These are phyloP conservation scores for Thelonectria discophora DNA, from an alignment of 2,329 filamentous ascomycete genomes.

Conservation along the genomic window DNA sequence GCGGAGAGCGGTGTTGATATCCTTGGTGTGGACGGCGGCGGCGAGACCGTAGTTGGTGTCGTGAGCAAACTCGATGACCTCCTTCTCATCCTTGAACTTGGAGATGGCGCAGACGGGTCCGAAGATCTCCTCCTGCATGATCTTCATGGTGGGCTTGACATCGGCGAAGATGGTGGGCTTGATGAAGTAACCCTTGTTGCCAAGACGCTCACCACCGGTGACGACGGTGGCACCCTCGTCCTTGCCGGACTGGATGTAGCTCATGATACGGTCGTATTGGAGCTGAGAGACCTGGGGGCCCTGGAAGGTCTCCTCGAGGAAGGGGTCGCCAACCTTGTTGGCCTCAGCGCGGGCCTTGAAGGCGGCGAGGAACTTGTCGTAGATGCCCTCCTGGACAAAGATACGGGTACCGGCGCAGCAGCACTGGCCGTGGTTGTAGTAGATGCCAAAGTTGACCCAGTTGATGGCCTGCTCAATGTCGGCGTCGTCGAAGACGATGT, in stretches of 20 bases:
- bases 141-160: slow-evolving; percentile 85
- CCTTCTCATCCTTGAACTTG: slow-evolving; percentile 86
- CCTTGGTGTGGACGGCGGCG: slow-evolving; percentile 82
- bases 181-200: slow-evolving; percentile 87
- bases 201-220: slow-evolving; percentile 63
- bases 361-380: slow-evolving; percentile 83
- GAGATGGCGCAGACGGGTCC: slow-evolving; percentile 85
- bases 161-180: slow-evolving; percentile 90
- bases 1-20: slow-evolving; percentile 83
- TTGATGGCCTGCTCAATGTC: slow-evolving; percentile 80
- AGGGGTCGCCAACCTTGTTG: slow-evolving; percentile 87
- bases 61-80: slow-evolving; percentile 80
- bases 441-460: slow-evolving; percentile 79
- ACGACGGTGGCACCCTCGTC: slow-evolving; percentile 69
- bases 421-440: slow-evolving; percentile 71
- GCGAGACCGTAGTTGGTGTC: slow-evolving; percentile 82
- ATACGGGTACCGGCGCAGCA: slow-evolving; percentile 83
- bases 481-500: slow-evolving; percentile 82
- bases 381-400: slow-evolving; percentile 86
- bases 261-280: slow-evolving; percentile 90
- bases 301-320: slow-evolving; percentile 82
- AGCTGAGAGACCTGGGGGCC: slow-evolving; percentile 86
- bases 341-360: slow-evolving; percentile 80
- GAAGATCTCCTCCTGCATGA: slow-evolving; percentile 92
- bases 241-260: slow-evolving; percentile 75